Evolutionary conservation across 208 protist genomes (phyloP), one percentile per base, ranked within the genome.

Genomic region (Leishmania major): DNA sequence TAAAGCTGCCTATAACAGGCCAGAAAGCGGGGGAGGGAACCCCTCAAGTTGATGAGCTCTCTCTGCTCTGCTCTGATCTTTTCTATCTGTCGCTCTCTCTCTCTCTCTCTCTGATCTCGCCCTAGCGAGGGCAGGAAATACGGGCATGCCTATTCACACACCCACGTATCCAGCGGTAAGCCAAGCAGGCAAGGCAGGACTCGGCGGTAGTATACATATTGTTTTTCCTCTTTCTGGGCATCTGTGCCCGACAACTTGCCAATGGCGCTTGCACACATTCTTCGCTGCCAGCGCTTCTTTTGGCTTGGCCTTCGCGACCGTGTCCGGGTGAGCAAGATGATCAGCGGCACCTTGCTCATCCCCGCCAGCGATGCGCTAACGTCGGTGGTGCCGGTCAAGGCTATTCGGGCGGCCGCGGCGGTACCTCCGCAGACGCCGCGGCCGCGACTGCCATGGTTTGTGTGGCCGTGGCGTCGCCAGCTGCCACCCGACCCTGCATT

Each of bases 281-380:
- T 82, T 19, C 82, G 82, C 5, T 79, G 77, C 25, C 82, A 79
- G 64, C 53, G 78, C 10, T 86, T 72, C 53, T 25, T 86, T 13
- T 86, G 77, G 82, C 78, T 64, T 1, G 82, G 82, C 8, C 45
- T 86, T 53, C 43, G 77, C 11, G 78, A 86, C 74, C 78, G 82
- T 31, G 73, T 37, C 0, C 49, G 55, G 7, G 78, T 86, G 49
- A 75, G 78, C 45, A n/a, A 28, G 37, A 78, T 82, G 31, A 49
- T 82, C 28, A 76, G 62, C 49, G 82, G 82, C n/a, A 6, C 43
- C 43, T n/a, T 47, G 69, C 69, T 43, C 35, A 45, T 78, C 64
- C 57, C 82, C 73, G 5, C 62, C 67, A 35, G 45, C 72, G 19
- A 55, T 40, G 37, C 40, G 19, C 7, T 67, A 28, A 60, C 43